phyloP scores from a whole-genome alignment of 257 asterid species.

The Scutellaria baicalensis region DNA sequence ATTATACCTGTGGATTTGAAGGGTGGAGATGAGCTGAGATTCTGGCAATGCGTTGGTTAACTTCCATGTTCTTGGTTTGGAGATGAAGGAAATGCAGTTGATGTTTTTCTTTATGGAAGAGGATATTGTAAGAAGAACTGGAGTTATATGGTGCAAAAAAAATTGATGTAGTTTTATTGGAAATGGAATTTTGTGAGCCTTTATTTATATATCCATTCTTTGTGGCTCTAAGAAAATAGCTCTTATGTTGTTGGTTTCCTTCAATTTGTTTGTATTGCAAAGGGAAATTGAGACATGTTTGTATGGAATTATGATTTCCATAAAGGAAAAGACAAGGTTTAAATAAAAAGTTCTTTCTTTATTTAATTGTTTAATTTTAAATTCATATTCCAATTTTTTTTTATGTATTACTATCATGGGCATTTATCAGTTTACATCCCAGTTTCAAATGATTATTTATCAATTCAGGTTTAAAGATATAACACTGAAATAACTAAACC shows the following conservation, averaged over 20 bases:
- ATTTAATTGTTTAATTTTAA: no score
- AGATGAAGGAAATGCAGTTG: not conserved
- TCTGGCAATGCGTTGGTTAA: constrained; percentile 63
- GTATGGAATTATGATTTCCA: not conserved
- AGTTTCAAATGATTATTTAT: no score
- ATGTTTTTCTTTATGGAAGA: not conserved
- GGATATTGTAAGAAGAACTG: constrained; percentile 14
- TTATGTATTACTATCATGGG: no score
- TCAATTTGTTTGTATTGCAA: constrained; percentile 6
- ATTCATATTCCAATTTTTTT: no score
- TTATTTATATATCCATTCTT: constrained; percentile 40
- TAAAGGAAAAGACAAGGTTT: not conserved
- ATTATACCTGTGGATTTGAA: constrained; percentile 49
- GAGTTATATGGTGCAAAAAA: constrained; percentile 14
- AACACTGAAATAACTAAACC: no score
- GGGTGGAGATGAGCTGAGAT: constrained; percentile 88
- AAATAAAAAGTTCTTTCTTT: no score
- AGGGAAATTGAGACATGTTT: not conserved
- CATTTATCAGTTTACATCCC: no score
- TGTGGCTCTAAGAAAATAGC: constrained; percentile 49
- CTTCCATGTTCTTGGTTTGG: constrained; percentile 26
- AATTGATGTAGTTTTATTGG: not conserved
- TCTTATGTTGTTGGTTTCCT: constrained; percentile 14
- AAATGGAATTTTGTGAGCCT: constrained; percentile 28
- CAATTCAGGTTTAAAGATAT: no score